Conservation (phyloP, 768 basidiomycete genomes). For the Boletus sensibilis region DNA sequence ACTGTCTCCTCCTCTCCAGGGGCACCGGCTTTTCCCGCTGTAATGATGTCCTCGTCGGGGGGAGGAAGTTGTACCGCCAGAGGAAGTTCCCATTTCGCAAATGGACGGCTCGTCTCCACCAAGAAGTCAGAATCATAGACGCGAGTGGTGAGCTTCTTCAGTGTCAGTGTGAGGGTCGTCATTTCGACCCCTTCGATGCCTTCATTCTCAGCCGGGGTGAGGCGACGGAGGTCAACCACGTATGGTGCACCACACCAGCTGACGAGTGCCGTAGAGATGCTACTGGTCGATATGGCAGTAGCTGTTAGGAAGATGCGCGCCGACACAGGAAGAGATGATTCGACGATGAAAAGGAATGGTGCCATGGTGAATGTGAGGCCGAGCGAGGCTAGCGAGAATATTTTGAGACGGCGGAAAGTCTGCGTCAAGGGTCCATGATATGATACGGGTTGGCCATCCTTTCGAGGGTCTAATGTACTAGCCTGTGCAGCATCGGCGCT, state of each 20-base stretch:
- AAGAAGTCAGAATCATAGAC: conserved; percentile 76
- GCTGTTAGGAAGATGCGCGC: conserved; percentile 67
- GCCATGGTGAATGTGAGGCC: conserved; percentile 63
- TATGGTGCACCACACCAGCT: conserved; percentile 72
- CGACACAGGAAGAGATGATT: conserved; percentile 67
- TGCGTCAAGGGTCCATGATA: conserved; percentile 71
- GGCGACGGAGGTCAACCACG: conserved; percentile 58
- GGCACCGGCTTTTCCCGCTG: conserved; percentile 31
- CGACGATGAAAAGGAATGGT: conserved; percentile 81
- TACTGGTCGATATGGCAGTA: conserved; percentile 70
- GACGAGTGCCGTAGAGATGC: conserved; percentile 72
- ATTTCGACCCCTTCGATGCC: conserved; percentile 61
- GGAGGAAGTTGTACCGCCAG: conserved; percentile 46
- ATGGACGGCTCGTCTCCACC: conserved; percentile 61
- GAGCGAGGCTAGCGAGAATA: conserved; percentile 81
- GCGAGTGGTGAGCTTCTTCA: conserved; percentile 62
- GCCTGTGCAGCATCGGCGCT: conserved; percentile 3
- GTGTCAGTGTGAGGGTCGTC: conserved; percentile 60
- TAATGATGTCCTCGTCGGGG: conserved; percentile 32
- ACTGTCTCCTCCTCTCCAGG: conserved; percentile 71
- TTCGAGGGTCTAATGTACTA: neutral
- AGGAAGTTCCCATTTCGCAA: conserved; percentile 82
- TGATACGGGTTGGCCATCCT: conserved; percentile 19
- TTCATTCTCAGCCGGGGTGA: conserved; percentile 43
- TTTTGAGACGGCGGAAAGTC: conserved; percentile 76